Evolutionary conservation across 2,329 filamentous ascomycete genomes (phyloP), one percentile per base, ranked within the genome.

Genomic region (Monilinia polystroma): DNA sequence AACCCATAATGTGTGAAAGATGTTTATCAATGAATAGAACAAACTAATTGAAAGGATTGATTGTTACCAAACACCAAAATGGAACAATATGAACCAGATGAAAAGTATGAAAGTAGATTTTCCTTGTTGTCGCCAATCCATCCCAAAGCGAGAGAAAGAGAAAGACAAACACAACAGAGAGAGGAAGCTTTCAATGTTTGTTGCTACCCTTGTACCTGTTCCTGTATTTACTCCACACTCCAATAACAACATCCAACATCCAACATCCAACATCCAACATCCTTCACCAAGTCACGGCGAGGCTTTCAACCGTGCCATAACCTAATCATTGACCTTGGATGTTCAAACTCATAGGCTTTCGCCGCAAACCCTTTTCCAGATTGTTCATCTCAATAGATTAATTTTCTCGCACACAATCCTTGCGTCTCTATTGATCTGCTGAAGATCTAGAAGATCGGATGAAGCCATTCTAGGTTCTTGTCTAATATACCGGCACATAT

Each of bases 11-110:
- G n/a, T 23, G 7, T 23, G 47, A 49, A 35, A 35, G 32, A 35
- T 45, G 12, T 18, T 16, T 18, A 45, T 45, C 5, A 45, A 59
- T 59, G 29, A 49, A 59, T 35, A 49, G 12, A 49, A 59, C 12
- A 20, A 58, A 45, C 29, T 16, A 35, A 35, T 7, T 35, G 7
- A 35, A 35, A 35, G 5, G 32, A 35, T 35, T 5, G 1, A 35
- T 35, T 35, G 32, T 35, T 35, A 35, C 7, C 32, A 8, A 35
- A 35, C 43, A n/a, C 56, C 43, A 35, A 60, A 60, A 60, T 60
- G 43, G 57, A 60, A 60, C 57, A 60, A 60, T 49, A 2, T 35
- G 57, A 60, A 60, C 57, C 49, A 60, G 49, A 2, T 35, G 29
- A 49, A 49, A 23, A 47, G n/a, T 51, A 23, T 51, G n/a, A 51